Conservation (phyloP, 768 basidiomycete species). For the Leccinum arenicola region DNA sequence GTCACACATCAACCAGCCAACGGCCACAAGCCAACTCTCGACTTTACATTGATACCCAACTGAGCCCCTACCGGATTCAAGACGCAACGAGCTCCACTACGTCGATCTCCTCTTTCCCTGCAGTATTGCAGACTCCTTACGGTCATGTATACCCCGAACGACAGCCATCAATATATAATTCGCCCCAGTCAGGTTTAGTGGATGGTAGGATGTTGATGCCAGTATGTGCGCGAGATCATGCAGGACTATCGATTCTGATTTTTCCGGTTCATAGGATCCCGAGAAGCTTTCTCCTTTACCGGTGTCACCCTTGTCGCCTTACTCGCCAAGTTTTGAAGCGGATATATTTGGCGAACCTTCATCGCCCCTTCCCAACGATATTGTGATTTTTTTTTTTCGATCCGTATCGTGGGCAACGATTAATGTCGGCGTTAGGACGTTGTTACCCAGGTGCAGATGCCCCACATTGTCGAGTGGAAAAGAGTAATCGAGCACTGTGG, state of each 20-base stretch:
- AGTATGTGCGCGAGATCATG: slow-evolving; percentile 7
- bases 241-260: not conserved
- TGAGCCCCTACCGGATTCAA: slow-evolving; percentile 1
- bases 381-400: slow-evolving; percentile 10
- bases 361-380: not conserved
- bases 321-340: slow-evolving; percentile 1
- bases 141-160: not conserved
- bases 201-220: slow-evolving; percentile 3
- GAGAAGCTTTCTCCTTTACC: slow-evolving; percentile 9
- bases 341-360: not conserved
- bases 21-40: slow-evolving; percentile 8
- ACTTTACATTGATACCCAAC: slow-evolving; percentile 22
- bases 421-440: slow-evolving; percentile 21
- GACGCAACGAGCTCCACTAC: slow-evolving; percentile 19
- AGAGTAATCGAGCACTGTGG: slow-evolving; percentile 16
- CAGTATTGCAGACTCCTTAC: slow-evolving; percentile 11
- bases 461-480: slow-evolving; percentile 30
- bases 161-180: slow-evolving; percentile 6
- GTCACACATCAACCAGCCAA: not conserved
- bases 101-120: slow-evolving; percentile 10
- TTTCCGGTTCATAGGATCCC: slow-evolving; percentile 10
- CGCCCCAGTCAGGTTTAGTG: slow-evolving; percentile 11
- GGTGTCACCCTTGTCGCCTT: slow-evolving; percentile 11
- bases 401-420: not conserved
- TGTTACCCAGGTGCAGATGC: slow-evolving; percentile 17